Conservation (phyloP, 2,329 filamentous ascomycete genomes). For the Truncatella angustata region DNA sequence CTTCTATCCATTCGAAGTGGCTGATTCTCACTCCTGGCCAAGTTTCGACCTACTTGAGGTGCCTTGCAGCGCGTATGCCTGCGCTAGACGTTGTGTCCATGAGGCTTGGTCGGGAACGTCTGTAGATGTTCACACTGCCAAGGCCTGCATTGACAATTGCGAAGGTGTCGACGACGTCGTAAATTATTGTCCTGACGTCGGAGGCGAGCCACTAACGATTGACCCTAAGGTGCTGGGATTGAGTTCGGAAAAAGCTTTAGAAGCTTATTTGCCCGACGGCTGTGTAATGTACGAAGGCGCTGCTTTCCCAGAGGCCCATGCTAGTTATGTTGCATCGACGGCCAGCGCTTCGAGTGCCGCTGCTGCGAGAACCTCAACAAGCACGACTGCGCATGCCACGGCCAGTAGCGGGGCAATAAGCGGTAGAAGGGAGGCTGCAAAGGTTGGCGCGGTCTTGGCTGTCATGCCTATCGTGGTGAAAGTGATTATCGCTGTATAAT, state of each 20-base stretch:
- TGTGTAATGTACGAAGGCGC: background rate
- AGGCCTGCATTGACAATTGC: conserved; percentile 10
- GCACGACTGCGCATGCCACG: background rate
- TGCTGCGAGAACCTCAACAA: background rate
- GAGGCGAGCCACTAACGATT: conserved; percentile 4
- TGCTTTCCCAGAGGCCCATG: conserved; percentile 4
- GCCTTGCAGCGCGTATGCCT: conserved; percentile 9
- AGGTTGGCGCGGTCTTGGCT: background rate
- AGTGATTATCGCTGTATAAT: conserved; percentile 6
- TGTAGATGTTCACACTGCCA: background rate
- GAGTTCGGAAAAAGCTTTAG: background rate
- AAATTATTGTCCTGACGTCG: conserved; percentile 11
- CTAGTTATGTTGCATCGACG: conserved; percentile 9
- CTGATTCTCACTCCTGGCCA: conserved; percentile 4
- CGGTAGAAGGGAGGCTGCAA: background rate
- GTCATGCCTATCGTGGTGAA: conserved; percentile 4
- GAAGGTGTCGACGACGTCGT: conserved; percentile 10
- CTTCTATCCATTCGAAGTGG: conserved; percentile 10
- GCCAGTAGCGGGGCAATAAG: background rate
- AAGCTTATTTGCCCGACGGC: conserved; percentile 10
- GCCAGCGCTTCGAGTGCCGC: conserved; percentile 4
- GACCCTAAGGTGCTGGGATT: conserved; percentile 1
- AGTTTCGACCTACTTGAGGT: conserved; percentile 6
- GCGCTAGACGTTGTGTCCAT: conserved; percentile 7
- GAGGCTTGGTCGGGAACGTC: background rate